A percentile compares a stretch with the other conserved stretches of the same genome.
phyloP scores from a whole-genome alignment of 2,329 filamentous ascomycete genomes.

The Cercospora citrullina region DNA sequence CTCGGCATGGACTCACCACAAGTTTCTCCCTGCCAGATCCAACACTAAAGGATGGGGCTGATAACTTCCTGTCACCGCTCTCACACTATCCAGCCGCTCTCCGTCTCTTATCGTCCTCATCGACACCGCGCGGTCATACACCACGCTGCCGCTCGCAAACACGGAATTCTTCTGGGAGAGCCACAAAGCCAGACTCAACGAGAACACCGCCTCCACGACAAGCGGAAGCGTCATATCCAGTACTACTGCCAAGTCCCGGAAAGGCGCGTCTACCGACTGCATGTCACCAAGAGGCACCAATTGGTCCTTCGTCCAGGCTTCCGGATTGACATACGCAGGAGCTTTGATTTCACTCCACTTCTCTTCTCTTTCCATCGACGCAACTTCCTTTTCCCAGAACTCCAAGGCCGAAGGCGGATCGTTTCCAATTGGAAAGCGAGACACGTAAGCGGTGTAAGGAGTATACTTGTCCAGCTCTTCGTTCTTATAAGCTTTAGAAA shows the following conservation, averaged over 20 bases:
- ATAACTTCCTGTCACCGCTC: neutral
- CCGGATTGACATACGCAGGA: neutral
- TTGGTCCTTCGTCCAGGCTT: neutral
- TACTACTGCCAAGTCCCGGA: neutral
- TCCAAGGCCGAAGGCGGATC: neutral
- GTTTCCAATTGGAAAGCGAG: neutral
- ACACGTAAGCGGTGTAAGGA: neutral
- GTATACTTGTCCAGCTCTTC: neutral
- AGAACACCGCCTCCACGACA: neutral
- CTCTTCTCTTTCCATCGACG: neutral
- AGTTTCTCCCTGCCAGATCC: neutral
- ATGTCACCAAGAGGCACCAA: neutral
- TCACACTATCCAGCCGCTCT: neutral
- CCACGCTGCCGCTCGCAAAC: neutral
- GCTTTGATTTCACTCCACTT: neutral
- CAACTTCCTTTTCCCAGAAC: neutral
- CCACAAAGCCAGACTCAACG: neutral
- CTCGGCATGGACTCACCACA: neutral
- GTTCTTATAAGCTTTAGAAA: neutral
- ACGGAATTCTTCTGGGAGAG: neutral
- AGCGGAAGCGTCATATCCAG: neutral
- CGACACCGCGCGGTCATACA: neutral
- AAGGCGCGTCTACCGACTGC: neutral
- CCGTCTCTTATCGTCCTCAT: neutral
- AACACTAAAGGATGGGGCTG: neutral